Evolutionary conservation across 345 rosid species (phyloP), one percentile per base, ranked within the genome.

Genomic region (Pistacia integerrima): DNA sequence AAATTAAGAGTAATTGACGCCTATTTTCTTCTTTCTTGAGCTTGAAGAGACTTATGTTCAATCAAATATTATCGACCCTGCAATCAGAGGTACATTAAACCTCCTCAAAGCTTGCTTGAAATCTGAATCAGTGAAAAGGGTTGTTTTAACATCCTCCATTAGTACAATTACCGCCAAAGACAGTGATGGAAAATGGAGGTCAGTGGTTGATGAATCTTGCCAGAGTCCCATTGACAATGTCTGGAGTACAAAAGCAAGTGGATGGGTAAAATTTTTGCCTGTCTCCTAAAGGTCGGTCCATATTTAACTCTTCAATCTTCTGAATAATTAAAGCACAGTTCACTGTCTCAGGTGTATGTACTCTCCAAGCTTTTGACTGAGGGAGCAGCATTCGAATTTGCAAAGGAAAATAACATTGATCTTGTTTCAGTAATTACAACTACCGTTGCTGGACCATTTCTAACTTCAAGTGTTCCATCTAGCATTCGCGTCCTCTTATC

Each of bases 91-190:
- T 52, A 89, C 87, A 56, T 35, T 89, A 77, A 93, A 93, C 84
- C 83, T 94, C 78, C 94, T 94, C 48, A 84, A 72, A 76, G 81
- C 97, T 59, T 93, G 98, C 88, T 78, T 80, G 74, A 86, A 83
- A 79, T 91, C 93, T 28, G 83, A 84, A 12, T 79, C 93, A 3
- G 93, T 89, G 76, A 90, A 87, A 78, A 89, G 89, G 87, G 91
- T 90, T 82, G 89, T 91, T 56, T 86, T 93, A 82, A 93, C 98
- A 62, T 93, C 98, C 66, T 94, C 97, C 77, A 81, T 94, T 38
- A 94, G 98, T 55, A 91, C 97, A 14, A 76, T 94, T 54, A 90
- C 91, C 16, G 93, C 97, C 59, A 90, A 84, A 75, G 90, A 88
- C 83, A 77, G 77, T 74, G 35, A 61, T 64, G 90, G 90, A 74